These are phyloP conservation scores for Mitragyna speciosa DNA, from an alignment of 257 asterid species.

Conservation along the genomic window DNA sequence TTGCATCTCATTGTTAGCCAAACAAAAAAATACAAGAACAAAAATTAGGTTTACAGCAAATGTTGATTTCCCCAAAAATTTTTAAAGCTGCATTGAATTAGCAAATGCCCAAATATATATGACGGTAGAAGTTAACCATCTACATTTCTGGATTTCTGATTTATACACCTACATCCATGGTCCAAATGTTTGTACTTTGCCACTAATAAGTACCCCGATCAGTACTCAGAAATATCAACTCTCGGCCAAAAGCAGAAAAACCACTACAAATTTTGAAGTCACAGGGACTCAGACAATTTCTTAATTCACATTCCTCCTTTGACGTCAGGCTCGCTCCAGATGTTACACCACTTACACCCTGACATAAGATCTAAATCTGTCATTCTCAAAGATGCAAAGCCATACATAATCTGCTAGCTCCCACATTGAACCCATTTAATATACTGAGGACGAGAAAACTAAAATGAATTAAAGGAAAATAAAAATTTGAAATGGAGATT, in stretches of 20 bases:
- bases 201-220: neutral
- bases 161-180: no score
- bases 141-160: neutral
- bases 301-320: neutral
- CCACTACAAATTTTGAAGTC: neutral
- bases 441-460: neutral
- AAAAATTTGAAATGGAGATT: neutral
- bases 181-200: no score
- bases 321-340: neutral
- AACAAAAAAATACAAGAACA: neutral
- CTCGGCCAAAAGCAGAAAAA: neutral
- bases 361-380: neutral
- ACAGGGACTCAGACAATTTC: neutral
- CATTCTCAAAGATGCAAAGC: neutral
- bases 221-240: neutral
- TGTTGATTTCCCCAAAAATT: no score
- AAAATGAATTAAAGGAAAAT: neutral
- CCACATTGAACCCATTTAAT: neutral
- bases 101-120: neutral
- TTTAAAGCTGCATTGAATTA: no score
- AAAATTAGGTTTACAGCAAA: neutral
- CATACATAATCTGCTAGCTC: neutral
- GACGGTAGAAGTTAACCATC: neutral
- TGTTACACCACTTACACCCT: neutral
- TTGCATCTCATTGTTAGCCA: neutral